Conservation (phyloP, 768 basidiomycete genomes). For the Termitomyces titanicus region DNA sequence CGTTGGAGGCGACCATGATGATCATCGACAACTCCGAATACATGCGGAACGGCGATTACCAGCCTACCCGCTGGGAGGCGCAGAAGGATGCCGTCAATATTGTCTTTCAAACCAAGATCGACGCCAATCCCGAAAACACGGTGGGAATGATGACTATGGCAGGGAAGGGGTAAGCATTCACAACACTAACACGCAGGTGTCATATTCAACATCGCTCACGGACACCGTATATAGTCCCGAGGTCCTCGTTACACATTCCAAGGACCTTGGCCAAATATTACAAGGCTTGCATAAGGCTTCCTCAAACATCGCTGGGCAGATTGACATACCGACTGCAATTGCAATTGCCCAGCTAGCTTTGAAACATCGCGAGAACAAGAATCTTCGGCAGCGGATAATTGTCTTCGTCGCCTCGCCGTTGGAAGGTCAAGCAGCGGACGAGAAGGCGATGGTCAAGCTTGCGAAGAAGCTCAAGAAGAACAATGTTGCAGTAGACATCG, state of each 20-base stretch:
- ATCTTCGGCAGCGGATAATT: slow-evolving; percentile 92
- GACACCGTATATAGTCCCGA: slow-evolving; percentile 62
- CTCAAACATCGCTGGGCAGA: slow-evolving; percentile 73
- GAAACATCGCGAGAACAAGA: slow-evolving; percentile 98
- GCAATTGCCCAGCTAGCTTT: slow-evolving; percentile 93
- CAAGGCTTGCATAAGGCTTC: slow-evolving; percentile 69
- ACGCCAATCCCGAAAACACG: slow-evolving; percentile 96
- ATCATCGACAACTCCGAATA: slow-evolving; percentile 97
- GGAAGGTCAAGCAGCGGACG: slow-evolving; percentile 64
- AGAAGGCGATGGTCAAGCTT: slow-evolving; percentile 78
- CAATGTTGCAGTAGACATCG: slow-evolving; percentile 92
- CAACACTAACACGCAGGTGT: too few relatives aligned
- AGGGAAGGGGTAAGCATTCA: slow-evolving; percentile 73
- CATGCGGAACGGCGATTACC: slow-evolving; percentile 94
- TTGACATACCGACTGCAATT: slow-evolving; percentile 88
- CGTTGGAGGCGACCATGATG: slow-evolving; percentile 97
- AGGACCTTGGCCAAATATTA: slow-evolving; percentile 91
- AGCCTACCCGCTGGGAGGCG: slow-evolving; percentile 82
- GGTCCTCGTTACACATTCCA: slow-evolving; percentile 93
- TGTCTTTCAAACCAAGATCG: slow-evolving; percentile 89
- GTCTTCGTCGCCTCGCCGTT: slow-evolving; percentile 92
- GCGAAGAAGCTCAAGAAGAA: slow-evolving; percentile 99
- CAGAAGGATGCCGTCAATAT: slow-evolving; percentile 90
- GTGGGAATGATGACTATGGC: slow-evolving; percentile 99
- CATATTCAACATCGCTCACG: not conserved